Evolutionary conservation across 768 basidiomycete species (phyloP), one percentile per base, ranked within the genome.

Genomic region (Tricholoma terreum): DNA sequence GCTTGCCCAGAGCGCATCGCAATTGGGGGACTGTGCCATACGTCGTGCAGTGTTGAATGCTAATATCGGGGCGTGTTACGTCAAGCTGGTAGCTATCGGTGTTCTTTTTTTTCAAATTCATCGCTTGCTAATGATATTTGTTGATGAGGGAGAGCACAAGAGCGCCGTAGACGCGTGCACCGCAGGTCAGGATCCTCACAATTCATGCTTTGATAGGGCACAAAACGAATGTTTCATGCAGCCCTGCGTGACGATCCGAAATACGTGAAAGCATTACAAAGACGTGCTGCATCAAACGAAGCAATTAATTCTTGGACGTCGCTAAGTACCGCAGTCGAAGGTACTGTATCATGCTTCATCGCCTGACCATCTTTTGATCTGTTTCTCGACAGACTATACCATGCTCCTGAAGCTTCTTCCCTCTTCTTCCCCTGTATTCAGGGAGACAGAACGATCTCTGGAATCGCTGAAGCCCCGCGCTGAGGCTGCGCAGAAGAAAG

Each of bases 231-330:
- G 10, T 46, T 56, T 31, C n/a, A 17, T 45, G 35, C 65, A 94
- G 94, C 94, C 22, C 77, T 99, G n/a, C 71, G 79, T 31, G 91
- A 98, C 64, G 90, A 97, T 64, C 89, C 94, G 10, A 69, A 73
- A 19, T 96, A 98, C 67, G 70, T 89, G 62, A 98, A 96, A 72
- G 95, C 89, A 0, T 75, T 97, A 6, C 91, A 93, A 67, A 77
- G 97, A 63, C 84, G 97, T n/a, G 94, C 94, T 11, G 67, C 81
- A 19, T 91, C 90, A 6, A 96, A 94, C 67, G 93, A 94, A 59
- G 75, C 78, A 42, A 73, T 98, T 24, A 77, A 79, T 58, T 84
- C 89, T 9, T 98, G 95, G 95, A 80, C 90, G 7, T 87, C 90
- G 6, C 78, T 98, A 8, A 79, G 84, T 6, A 77, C 86, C 22